A percentile compares a stretch with the other conserved stretches of the same genome.
Evolutionary conservation across 2,329 filamentous ascomycete species (phyloP).

Genomic region (Ceratocystis alfenasii): DNA sequence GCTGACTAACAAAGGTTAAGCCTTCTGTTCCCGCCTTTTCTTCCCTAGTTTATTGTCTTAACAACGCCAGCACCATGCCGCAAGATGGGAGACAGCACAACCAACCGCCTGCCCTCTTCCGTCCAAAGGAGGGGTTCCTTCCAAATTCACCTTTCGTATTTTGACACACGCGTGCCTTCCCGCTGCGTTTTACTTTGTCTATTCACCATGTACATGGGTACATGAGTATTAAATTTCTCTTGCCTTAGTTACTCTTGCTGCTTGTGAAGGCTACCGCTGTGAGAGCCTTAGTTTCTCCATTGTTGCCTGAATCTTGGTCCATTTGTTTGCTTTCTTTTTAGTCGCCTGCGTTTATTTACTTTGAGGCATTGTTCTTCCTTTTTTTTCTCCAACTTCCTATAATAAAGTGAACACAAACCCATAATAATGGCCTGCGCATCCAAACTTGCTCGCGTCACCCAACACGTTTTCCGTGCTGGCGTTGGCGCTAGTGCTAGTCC

Average conservation of each 20-base stretch:
- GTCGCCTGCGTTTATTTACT: neutral
- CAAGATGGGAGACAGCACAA: too few relatives aligned
- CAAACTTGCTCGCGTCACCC: neutral
- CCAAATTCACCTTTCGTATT: too few relatives aligned
- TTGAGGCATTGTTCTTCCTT: neutral
- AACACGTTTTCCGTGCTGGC: neutral
- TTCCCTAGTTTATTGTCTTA: neutral
- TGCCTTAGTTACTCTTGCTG: neutral
- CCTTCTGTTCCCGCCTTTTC: neutral
- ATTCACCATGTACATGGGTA: neutral
- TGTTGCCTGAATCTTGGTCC: neutral
- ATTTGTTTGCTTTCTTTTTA: neutral
- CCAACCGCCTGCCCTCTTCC: too few relatives aligned
- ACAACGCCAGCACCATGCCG: neutral
- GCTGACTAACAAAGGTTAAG: neutral
- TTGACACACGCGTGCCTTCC: conserved; percentile 7
- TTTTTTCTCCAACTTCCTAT: neutral
- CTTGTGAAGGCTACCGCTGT: neutral
- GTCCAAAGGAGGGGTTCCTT: too few relatives aligned
- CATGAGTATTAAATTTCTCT: neutral
- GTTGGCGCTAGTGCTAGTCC: too few relatives aligned
- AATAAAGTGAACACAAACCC: too few relatives aligned
- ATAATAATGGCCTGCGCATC: neutral
- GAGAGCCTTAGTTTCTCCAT: neutral
- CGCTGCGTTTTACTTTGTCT: neutral